Percentiles rank a stretch among this genome's conserved stretches.
phyloP scores from a whole-genome alignment of 768 basidiomycete genomes.

The Suillus sp. region DNA sequence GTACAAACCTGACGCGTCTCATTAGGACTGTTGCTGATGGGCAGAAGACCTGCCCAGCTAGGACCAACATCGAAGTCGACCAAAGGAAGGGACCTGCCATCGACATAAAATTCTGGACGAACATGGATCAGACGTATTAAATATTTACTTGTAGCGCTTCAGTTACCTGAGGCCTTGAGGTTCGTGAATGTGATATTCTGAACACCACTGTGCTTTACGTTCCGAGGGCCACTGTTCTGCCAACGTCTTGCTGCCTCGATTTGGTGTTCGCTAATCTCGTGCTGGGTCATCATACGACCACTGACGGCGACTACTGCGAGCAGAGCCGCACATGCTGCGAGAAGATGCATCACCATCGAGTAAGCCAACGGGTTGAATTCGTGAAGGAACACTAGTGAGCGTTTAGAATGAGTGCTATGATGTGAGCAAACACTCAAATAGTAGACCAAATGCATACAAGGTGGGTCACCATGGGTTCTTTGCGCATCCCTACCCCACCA shows the following conservation, averaged over 20 bases:
- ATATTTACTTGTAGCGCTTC: not conserved
- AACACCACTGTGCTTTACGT: constrained; percentile 25
- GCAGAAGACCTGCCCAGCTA: constrained; percentile 73
- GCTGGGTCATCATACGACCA: constrained; percentile 31
- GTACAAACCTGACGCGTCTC: constrained; percentile 64
- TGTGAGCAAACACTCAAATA: not conserved
- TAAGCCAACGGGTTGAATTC: not conserved
- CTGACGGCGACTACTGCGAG: not conserved
- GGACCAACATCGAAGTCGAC: constrained; percentile 76
- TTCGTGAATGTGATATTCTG: constrained; percentile 1
- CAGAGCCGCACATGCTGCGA: not conserved
- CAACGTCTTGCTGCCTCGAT: constrained; percentile 32
- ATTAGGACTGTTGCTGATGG: constrained; percentile 58
- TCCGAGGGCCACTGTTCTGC: constrained; percentile 12
- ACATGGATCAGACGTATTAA: constrained; percentile 13
- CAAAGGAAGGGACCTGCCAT: constrained; percentile 63
- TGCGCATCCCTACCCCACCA: no score
- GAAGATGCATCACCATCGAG: not conserved
- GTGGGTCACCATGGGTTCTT: no score
- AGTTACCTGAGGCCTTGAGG: not conserved
- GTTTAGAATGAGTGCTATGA: not conserved
- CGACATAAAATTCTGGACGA: constrained; percentile 65
- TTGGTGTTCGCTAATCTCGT: constrained; percentile 48
- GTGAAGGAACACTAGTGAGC: not conserved
- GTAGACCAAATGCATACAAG: not conserved